These are phyloP conservation scores for Talaromyces amestolkiae DNA, from an alignment of 2,329 filamentous ascomycete genomes.

Conservation along the genomic window DNA sequence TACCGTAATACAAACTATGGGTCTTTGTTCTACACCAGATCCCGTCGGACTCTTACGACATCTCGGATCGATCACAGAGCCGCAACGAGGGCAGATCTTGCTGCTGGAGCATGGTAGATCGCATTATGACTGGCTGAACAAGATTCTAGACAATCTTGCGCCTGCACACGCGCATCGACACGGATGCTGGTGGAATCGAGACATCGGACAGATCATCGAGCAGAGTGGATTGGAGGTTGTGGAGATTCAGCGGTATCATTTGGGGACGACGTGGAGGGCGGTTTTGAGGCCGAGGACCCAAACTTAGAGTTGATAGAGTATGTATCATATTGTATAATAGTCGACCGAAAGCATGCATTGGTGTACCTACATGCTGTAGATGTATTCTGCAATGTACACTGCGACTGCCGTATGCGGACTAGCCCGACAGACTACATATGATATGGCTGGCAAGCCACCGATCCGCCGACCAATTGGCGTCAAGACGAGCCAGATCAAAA, in stretches of 20 bases:
- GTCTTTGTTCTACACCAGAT: slow-evolving; percentile 48
- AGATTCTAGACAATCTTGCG: slow-evolving; percentile 47
- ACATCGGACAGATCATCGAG: slow-evolving; percentile 49
- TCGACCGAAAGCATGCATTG: not conserved
- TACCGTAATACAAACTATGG: slow-evolving; percentile 52
- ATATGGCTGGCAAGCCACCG: slow-evolving; percentile 5
- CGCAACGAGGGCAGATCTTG: slow-evolving; percentile 42
- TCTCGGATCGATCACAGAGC: slow-evolving; percentile 40
- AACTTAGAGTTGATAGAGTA: not conserved
- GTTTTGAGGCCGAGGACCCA: slow-evolving; percentile 35
- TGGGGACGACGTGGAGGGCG: slow-evolving; percentile 50
- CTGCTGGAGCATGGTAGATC: slow-evolving; percentile 52
- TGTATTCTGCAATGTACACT: not conserved
- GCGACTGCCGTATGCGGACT: not conserved
- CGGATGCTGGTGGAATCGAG: slow-evolving; percentile 55
- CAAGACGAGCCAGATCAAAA: not conserved
- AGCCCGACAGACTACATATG: not conserved
- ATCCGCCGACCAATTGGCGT: not conserved
- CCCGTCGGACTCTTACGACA: slow-evolving; percentile 44
- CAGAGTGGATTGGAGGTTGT: slow-evolving; percentile 49
- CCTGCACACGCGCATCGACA: slow-evolving; percentile 49
- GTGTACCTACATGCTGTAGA: not conserved
- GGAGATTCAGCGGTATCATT: slow-evolving; percentile 46
- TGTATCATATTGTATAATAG: not conserved
- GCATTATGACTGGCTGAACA: slow-evolving; percentile 48